These are phyloP conservation scores for Chlorella ohadii DNA, from an alignment of 139 green algal species.

Conservation along the genomic window DNA sequence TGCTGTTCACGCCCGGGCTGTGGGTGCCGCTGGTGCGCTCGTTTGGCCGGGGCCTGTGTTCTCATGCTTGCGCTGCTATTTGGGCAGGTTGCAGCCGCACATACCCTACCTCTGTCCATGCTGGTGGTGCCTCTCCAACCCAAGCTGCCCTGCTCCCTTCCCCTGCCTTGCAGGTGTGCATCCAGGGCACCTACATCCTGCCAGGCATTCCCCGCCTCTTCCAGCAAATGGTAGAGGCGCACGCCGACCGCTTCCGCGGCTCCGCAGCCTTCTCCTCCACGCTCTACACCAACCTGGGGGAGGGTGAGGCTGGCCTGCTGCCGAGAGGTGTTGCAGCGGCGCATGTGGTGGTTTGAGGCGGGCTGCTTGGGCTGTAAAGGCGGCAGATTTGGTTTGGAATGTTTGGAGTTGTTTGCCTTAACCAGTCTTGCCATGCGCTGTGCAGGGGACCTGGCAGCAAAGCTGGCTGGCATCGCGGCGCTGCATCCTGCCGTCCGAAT, in stretches of 20 bases:
- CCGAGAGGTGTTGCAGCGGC: too few species aligned
- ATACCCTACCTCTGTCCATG: too few species aligned
- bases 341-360: too few species aligned
- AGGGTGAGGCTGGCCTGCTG: slow-evolving; percentile 18
- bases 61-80: too few species aligned
- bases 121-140: too few species aligned
- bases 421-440: too few species aligned
- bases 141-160: too few species aligned
- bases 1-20: slow-evolving; percentile 52
- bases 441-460: slow-evolving; percentile 19
- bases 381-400: too few species aligned
- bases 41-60: too few species aligned
- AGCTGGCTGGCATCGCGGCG: neutral
- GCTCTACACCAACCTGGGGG: slow-evolving; percentile 53
- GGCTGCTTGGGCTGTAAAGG: too few species aligned
- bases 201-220: slow-evolving; percentile 85
- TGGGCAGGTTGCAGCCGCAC: too few species aligned
- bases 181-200: slow-evolving; percentile 67
- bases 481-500: slow-evolving; percentile 52
- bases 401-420: too few species aligned
- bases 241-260: slow-evolving; percentile 56
- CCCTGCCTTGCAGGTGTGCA: slow-evolving; percentile 26
- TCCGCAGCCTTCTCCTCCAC: neutral
- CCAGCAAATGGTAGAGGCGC: slow-evolving; percentile 65
- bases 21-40: slow-evolving; percentile 76